phyloP scores from a whole-genome alignment of 352 stramenopile genomes.

The Pythium myriotylum region DNA sequence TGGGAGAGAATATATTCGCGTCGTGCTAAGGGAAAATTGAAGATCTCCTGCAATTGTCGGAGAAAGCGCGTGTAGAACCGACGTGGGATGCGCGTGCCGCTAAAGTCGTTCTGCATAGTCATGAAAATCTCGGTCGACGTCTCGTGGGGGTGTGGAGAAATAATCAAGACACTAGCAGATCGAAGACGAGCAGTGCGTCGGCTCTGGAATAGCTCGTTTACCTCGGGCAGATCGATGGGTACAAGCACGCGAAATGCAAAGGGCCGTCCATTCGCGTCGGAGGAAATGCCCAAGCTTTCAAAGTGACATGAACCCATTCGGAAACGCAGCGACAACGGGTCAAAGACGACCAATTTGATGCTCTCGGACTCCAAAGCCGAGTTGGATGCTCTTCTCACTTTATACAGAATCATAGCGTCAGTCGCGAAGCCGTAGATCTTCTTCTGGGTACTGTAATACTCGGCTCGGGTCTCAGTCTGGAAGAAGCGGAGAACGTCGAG shows the following conservation, averaged over 20 bases:
- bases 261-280: conserved; percentile 9
- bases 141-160: conserved; percentile 7
- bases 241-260: conserved; percentile 22
- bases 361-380: conserved; percentile 14
- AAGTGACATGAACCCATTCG: conserved; percentile 23
- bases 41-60: background rate
- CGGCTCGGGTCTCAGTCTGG: background rate
- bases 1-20: too few relatives aligned
- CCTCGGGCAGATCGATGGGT: conserved; percentile 1
- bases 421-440: background rate
- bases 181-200: conserved; percentile 14
- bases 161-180: conserved; percentile 14
- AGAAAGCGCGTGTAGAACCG: background rate
- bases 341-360: conserved; percentile 22
- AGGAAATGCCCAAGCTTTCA: conserved; percentile 12
- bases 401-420: background rate
- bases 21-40: background rate
- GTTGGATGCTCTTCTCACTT: background rate
- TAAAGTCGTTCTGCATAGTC: conserved; percentile 23
- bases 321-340: conserved; percentile 24
- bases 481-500: background rate
- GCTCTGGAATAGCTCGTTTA: conserved; percentile 21
- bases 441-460: background rate
- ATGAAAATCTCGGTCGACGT: conserved; percentile 22
- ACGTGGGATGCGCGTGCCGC: conserved; percentile 10